phyloP scores from a whole-genome alignment of 2,329 filamentous ascomycete genomes.

The Lachnellula subtilissima region DNA sequence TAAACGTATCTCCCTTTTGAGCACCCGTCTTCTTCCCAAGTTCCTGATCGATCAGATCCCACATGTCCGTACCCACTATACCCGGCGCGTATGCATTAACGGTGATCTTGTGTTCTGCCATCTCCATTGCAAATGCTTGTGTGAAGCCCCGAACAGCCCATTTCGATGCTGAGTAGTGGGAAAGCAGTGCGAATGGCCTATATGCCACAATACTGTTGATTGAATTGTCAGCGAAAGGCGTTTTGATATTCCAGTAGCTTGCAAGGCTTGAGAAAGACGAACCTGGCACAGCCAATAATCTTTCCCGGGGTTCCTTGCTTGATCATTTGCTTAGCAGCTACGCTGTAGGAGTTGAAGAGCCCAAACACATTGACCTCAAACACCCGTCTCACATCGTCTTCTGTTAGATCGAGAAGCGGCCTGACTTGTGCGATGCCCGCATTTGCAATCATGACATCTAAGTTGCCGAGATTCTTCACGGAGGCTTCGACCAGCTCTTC shows the following conservation, averaged over 20 bases:
- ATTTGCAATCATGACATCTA: slow-evolving; percentile 31
- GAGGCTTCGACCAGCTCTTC: slow-evolving; percentile 25
- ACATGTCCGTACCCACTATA: slow-evolving; percentile 65
- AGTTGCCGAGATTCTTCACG: slow-evolving; percentile 23
- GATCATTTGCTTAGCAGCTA: slow-evolving; percentile 62
- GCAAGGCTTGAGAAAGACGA: not conserved
- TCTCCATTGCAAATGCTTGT: slow-evolving; percentile 62
- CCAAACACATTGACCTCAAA: slow-evolving; percentile 62
- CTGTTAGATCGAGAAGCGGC: slow-evolving; percentile 22
- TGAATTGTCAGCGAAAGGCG: not conserved
- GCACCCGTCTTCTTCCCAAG: slow-evolving; percentile 47
- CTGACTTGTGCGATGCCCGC: slow-evolving; percentile 30
- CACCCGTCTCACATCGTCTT: slow-evolving; percentile 40
- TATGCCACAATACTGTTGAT: slow-evolving; percentile 48
- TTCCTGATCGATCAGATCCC: slow-evolving; percentile 62
- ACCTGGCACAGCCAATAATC: slow-evolving; percentile 28
- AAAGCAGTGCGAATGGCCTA: slow-evolving; percentile 53
- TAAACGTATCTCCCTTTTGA: slow-evolving; percentile 49
- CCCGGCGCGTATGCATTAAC: slow-evolving; percentile 62
- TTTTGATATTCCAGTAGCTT: not conserved
- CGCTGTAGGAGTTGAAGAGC: slow-evolving; percentile 59
- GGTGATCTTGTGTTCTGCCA: slow-evolving; percentile 61
- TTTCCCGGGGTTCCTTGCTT: slow-evolving; percentile 45
- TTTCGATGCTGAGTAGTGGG: slow-evolving; percentile 61
- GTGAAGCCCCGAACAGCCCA: slow-evolving; percentile 63